phyloP scores from a whole-genome alignment of 306 rosid genomes.

The Cyclanthera cordifolia region DNA sequence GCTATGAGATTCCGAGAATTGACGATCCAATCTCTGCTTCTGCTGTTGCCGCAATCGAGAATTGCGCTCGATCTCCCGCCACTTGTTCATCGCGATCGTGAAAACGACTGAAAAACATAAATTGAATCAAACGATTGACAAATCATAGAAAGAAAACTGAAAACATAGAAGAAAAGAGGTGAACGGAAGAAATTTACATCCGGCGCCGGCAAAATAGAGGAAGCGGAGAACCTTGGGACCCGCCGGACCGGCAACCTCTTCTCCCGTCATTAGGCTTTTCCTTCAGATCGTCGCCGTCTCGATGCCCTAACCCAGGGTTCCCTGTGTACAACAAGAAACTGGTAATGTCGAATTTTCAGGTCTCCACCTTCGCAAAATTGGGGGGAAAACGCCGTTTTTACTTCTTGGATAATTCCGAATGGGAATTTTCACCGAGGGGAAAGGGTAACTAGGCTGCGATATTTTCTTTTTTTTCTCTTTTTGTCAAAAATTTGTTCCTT shows the following conservation, averaged over 20 bases:
- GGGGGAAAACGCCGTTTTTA: background rate
- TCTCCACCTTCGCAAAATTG: background rate
- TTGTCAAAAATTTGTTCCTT: no score
- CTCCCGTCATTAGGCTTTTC: constrained; percentile 48
- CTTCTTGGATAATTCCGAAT: background rate
- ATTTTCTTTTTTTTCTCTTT: no score
- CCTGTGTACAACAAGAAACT: background rate
- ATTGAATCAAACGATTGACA: background rate
- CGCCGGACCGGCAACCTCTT: constrained; percentile 67
- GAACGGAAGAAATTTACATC: constrained; percentile 31
- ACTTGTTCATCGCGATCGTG: constrained; percentile 15
- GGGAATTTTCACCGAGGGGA: no score
- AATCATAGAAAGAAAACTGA: background rate
- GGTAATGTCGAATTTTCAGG: background rate
- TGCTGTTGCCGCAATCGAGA: constrained; percentile 8
- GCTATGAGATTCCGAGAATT: constrained; percentile 2
- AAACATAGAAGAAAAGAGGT: constrained; percentile 2
- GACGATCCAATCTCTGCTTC: constrained; percentile 8
- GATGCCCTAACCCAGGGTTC: background rate
- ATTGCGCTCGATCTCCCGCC: constrained; percentile 15
- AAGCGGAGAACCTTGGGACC: constrained; percentile 70
- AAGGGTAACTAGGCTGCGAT: no score
- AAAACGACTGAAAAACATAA: constrained; percentile 2
- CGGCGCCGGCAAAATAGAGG: constrained; percentile 65
- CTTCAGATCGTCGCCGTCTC: background rate